Conservation (phyloP, 148 eudicot species). For the Rhododendron vialii region DNA sequence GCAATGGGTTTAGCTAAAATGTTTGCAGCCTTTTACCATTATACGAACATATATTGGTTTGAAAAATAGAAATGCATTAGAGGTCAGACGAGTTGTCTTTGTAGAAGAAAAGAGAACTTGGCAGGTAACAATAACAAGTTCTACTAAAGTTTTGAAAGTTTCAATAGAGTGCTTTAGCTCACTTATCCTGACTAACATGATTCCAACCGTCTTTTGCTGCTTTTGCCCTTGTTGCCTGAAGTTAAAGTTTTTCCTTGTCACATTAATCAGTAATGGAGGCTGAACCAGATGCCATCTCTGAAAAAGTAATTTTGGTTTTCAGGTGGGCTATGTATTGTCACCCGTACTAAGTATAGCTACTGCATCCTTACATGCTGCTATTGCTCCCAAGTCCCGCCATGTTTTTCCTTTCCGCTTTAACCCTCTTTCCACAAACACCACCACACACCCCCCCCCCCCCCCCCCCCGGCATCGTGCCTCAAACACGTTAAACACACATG, state of each 20-base stretch:
- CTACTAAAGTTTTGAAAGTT: not conserved
- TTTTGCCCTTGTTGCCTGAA: not conserved
- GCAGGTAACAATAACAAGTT: not conserved
- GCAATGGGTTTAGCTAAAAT: not conserved
- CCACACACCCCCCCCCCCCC: not conserved
- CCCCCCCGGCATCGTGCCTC: not conserved
- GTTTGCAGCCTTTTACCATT: not conserved
- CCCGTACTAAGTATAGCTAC: not conserved
- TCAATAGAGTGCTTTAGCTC: not conserved
- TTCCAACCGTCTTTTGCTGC: not conserved
- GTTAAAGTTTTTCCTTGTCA: not conserved
- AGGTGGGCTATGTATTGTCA: not conserved
- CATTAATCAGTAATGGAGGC: not conserved
- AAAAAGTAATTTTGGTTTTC: not conserved
- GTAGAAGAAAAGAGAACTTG: not conserved
- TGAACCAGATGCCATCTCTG: not conserved
- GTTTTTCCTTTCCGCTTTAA: not conserved
- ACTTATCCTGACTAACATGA: not conserved
- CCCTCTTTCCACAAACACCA: not conserved
- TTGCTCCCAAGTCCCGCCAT: not conserved
- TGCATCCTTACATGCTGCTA: not conserved
- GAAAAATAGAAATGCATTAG: not conserved
- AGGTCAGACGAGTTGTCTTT: not conserved
- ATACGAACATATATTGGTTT: not conserved
- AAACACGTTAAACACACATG: not conserved